Conservation (phyloP, 1,284 basidiomycete species). For the Somion occarium region DNA sequence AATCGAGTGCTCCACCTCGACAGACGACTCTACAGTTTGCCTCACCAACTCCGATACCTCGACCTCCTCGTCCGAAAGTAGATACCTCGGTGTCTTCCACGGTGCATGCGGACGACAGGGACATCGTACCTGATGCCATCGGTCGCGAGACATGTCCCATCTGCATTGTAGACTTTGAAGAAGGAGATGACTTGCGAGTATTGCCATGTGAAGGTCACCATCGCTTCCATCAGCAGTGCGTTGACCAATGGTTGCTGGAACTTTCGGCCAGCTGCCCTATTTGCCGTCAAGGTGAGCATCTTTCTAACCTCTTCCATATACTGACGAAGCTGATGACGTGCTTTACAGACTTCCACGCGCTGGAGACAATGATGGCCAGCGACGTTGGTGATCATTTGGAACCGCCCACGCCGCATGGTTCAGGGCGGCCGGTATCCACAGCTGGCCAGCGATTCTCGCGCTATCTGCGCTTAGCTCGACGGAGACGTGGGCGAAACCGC, state of each 20-base stretch:
- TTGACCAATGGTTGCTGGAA: constrained; percentile 85
- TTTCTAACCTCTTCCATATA: too few species aligned
- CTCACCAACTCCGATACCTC: constrained; percentile 6
- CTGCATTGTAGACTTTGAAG: constrained; percentile 89
- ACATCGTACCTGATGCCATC: constrained; percentile 58
- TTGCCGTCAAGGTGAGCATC: constrained; percentile 74
- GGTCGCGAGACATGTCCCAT: constrained; percentile 89
- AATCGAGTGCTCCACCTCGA: not conserved
- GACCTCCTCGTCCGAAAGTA: not conserved
- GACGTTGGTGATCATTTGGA: constrained; percentile 25
- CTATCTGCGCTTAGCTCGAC: constrained; percentile 56
- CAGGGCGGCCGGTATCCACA: constrained; percentile 23
- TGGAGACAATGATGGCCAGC: constrained; percentile 42
- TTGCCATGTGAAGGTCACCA: constrained; percentile 89
- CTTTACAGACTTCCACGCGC: constrained; percentile 41
- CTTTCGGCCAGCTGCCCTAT: constrained; percentile 89
- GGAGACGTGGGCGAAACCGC: constrained; percentile 23
- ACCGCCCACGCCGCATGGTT: constrained; percentile 18
- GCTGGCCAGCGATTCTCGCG: constrained; percentile 52
- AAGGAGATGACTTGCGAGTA: constrained; percentile 85
- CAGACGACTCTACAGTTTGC: not conserved
- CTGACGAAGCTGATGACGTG: too few species aligned
- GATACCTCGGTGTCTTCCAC: constrained; percentile 8
- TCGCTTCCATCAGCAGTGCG: constrained; percentile 79
- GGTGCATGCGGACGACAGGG: constrained; percentile 21